Conservation (phyloP, 495 filamentous ascomycete genomes). For the Cryomyces antarcticus region DNA sequence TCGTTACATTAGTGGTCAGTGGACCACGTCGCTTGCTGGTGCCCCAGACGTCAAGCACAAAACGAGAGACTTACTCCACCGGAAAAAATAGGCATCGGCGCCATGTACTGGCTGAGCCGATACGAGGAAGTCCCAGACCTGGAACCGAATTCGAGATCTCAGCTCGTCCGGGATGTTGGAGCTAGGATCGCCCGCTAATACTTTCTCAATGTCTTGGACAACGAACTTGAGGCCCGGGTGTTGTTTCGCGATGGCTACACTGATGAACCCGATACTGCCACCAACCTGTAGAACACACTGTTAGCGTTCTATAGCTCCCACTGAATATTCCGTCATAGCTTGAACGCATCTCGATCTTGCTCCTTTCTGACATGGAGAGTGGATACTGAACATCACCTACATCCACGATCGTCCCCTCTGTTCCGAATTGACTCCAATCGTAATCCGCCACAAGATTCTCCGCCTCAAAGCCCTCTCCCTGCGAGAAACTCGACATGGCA, state of each 20-base stretch:
- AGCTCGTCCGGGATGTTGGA: constrained; percentile 12
- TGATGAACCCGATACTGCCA: constrained; percentile 16
- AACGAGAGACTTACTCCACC: not conserved
- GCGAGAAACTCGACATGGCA: not conserved
- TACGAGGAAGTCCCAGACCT: constrained; percentile 1
- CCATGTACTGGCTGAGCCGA: constrained; percentile 1
- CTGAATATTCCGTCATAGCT: constrained; percentile 15
- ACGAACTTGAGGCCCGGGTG: constrained; percentile 19
- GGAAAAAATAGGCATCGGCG: constrained; percentile 2
- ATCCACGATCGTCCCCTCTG: not conserved
- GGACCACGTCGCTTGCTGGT: too few species aligned
- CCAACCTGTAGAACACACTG: constrained; percentile 21
- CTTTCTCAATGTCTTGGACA: constrained; percentile 20
- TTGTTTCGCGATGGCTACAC: constrained; percentile 1
- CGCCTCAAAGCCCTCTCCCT: not conserved
- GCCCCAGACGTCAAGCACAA: too few species aligned
- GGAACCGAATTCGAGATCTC: not conserved
- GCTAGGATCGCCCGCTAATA: constrained; percentile 12
- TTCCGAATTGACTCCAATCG: not conserved
- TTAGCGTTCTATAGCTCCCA: constrained; percentile 12
- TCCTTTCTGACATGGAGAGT: not conserved
- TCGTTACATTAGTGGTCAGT: too few species aligned
- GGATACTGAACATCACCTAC: not conserved
- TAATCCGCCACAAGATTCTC: not conserved
- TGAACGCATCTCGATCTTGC: not conserved